Conservation (phyloP, 345 rosid genomes). For the Microcos paniculata region DNA sequence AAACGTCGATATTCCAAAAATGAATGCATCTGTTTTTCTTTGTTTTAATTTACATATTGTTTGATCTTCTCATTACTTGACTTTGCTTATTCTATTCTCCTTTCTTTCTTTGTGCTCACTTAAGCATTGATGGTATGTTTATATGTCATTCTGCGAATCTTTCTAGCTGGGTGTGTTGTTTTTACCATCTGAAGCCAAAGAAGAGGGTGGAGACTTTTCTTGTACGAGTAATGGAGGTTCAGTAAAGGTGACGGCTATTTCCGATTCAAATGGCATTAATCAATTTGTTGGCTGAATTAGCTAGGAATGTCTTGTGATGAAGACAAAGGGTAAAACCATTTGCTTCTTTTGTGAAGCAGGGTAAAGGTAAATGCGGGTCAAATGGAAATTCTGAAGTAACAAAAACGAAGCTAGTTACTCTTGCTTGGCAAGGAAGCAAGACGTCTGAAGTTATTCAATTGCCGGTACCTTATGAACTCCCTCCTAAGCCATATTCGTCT, state of each 20-base stretch:
- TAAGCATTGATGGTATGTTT: not conserved
- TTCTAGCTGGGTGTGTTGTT: conserved; percentile 84
- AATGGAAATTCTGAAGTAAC: conserved; percentile 20
- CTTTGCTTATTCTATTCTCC: not conserved
- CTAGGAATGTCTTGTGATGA: not conserved
- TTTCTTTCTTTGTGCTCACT: not conserved
- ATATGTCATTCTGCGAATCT: not conserved
- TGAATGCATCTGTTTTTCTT: not conserved
- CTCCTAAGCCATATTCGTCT: conserved; percentile 66
- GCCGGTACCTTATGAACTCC: conserved; percentile 82
- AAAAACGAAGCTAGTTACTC: conserved; percentile 59
- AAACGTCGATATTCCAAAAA: not conserved
- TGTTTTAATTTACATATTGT: not conserved
- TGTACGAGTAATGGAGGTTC: conserved; percentile 43
- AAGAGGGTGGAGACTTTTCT: conserved; percentile 44
- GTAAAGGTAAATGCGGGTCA: conserved; percentile 26
- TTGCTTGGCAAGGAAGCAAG: conserved; percentile 53
- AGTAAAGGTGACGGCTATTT: conserved; percentile 33
- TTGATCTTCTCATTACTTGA: not conserved
- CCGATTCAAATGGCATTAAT: not conserved
- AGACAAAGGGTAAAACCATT: not conserved
- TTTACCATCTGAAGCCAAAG: conserved; percentile 42
- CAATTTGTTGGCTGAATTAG: not conserved
- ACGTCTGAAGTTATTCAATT: conserved; percentile 50
- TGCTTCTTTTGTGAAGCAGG: conserved; percentile 6